Evolutionary conservation across 257 asterid genomes (phyloP).

Genomic region (Gentiana dahurica): DNA sequence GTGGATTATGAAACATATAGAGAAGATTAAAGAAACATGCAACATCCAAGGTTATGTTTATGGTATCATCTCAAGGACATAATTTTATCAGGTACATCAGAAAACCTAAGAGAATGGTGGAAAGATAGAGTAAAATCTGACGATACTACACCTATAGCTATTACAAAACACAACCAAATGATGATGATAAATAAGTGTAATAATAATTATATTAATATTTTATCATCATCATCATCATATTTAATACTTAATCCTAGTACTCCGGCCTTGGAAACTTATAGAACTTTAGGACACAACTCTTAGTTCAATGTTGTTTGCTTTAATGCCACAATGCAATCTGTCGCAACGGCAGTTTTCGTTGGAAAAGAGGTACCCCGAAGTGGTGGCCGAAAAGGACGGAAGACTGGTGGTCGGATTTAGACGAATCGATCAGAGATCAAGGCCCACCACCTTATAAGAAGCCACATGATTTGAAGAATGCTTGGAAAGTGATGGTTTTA

Average conservation of each 20-base stretch:
- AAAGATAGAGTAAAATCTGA: constrained; percentile 64
- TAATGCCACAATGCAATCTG: constrained; percentile 66
- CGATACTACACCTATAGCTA: constrained; percentile 60
- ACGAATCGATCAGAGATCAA: constrained; percentile 36
- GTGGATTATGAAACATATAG: constrained; percentile 66
- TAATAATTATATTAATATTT: constrained; percentile 24
- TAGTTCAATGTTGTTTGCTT: constrained; percentile 55
- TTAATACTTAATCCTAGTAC: no score
- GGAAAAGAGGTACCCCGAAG: constrained; percentile 52
- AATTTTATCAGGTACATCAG: constrained; percentile 61
- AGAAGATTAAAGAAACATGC: constrained; percentile 76
- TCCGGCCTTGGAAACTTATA: no score
- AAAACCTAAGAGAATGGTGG: constrained; percentile 74
- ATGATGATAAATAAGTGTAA: constrained; percentile 21
- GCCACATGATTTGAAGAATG: constrained; percentile 67
- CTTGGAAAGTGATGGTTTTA: constrained; percentile 63
- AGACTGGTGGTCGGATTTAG: constrained; percentile 53
- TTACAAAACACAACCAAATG: constrained; percentile 44
- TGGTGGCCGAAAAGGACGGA: constrained; percentile 82
- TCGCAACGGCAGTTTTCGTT: constrained; percentile 57
- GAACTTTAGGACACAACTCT: constrained; percentile 62
- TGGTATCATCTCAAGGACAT: constrained; percentile 72
- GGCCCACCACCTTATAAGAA: constrained; percentile 41
- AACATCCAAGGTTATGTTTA: constrained; percentile 63
- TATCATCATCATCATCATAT: constrained; percentile 10